Evolutionary conservation across 306 rosid species (phyloP).

Genomic region (Vicia sativa): DNA sequence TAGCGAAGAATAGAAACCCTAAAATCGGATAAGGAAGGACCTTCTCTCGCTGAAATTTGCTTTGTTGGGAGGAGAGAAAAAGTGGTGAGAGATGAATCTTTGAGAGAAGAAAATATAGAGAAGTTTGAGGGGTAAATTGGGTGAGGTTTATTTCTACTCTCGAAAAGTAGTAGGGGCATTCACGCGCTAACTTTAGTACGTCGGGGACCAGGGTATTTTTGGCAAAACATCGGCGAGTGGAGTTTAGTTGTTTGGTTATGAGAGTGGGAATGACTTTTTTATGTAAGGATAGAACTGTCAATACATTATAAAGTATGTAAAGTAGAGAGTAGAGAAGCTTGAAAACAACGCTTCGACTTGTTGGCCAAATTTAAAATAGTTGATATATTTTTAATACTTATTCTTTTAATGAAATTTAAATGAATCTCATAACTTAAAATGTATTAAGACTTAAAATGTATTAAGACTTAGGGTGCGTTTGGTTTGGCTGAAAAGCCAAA

Average conservation of each 20-base stretch:
- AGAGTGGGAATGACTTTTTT: background rate
- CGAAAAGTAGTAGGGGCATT: background rate
- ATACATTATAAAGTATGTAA: background rate
- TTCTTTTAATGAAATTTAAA: too few species aligned
- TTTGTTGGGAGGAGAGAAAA: slow-evolving; percentile 39
- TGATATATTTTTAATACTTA: too few species aligned
- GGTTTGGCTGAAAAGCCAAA: too few species aligned
- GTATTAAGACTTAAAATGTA: too few species aligned
- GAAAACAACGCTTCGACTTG: background rate
- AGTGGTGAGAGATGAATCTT: background rate
- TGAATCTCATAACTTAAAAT: too few species aligned
- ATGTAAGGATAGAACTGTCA: slow-evolving; percentile 6
- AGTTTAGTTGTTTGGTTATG: background rate
- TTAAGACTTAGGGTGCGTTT: too few species aligned
- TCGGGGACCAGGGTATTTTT: background rate
- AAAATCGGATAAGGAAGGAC: slow-evolving; percentile 51
- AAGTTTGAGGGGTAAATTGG: background rate
- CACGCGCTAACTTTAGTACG: slow-evolving; percentile 27
- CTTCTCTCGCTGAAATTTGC: slow-evolving; percentile 22
- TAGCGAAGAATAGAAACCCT: slow-evolving; percentile 42
- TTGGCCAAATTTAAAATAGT: background rate
- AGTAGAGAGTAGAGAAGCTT: background rate
- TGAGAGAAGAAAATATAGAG: slow-evolving; percentile 19
- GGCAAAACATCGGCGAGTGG: background rate
- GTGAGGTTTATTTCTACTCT: background rate